Base-by-base conservation (phyloP, 2,329 filamentous ascomycete species). In the Fusarium succisae region DNA sequence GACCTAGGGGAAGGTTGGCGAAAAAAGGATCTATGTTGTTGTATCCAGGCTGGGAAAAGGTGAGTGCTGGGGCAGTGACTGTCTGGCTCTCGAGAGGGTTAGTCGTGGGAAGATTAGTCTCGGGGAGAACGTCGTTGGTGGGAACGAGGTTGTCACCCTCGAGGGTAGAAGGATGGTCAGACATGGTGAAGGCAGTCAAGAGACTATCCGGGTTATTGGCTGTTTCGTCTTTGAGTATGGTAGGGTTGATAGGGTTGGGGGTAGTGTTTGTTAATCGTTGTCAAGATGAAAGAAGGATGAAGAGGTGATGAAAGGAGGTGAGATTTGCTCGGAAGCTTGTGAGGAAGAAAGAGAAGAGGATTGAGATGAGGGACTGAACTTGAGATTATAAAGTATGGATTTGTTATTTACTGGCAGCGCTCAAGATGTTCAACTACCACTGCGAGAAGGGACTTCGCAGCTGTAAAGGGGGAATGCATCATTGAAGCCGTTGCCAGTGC, bases 1-100 rank as follows among this genome's bases (percentile, higher is more conserved):
- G 50, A 8, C n/a, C 32, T 2, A 22, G 2, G 50, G 30, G 18
- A 4, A 26, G n/a, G 18, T 53, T 37, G n/a, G 18, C 10, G 3
- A 12, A 15, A 8, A 8, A 3, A 1, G 32, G 18, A 3, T 1
- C 32, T 13, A 37, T 26, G 13, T 22, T 20, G 3, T 1, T 22
- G 13, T 5, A 5, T 22, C 8, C 50, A 26, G 50, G 24, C 50
- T 37, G 50, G 18, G 50, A 22, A 26, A 32, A 37, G 14, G 6
- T 5, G 18, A 26, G 13, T 2, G 9, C 12, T 0, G 32, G 48
- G 17, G 48, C 5, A 22, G 32, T 37, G 32, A 22, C 32, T 26
- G 32, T 20, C 13, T 53, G 30, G 8, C 7, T n/a, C 18, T 17
- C 32, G 5, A 37, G 32, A 53, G 30, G n/a, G 32, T 22, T 17